Evolutionary conservation across 1,284 basidiomycete genomes (phyloP), one percentile per base, ranked within the genome.

Genomic region (Cutaneotrichosporon dermatis): DNA sequence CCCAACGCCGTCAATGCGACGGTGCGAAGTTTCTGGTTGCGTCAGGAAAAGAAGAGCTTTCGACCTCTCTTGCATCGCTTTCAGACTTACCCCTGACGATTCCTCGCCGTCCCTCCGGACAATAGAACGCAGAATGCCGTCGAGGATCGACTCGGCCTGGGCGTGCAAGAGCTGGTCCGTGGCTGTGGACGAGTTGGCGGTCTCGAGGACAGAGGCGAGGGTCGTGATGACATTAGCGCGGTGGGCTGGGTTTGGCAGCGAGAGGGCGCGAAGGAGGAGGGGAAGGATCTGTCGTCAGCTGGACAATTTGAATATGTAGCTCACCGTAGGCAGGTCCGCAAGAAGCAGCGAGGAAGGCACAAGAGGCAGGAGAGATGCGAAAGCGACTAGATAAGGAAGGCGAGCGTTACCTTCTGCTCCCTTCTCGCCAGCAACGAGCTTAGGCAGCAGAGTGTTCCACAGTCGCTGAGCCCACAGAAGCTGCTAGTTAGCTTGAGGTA

Each of bases 391-490:
- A 73, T 90, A 87, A 2, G 91, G 85, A 2, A 83, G 82, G 11
- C 42, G 49, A n/a, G 48, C 51, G 39, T 16, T 25, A 6, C 73
- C 68, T 6, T 65, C 64, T 15, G 64, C 70, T 8, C 68, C 71
- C 56, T 73, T 69, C 67, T 81, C 80, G 4, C 88, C 88, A 0
- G 80, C 79, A 40, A 93, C 82, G 13, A 97, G 80, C 59, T 83
- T 84, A 0, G 92, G 91, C 11, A 98, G 79, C 6, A 92, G 80
- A 33, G 79, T 76, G 57, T 83, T 87, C 69, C 91, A 88, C 67
- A 90, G 88, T 75, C 87, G 90, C 74, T 99, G 95, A 39, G 87
- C 85, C 76, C 90, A 86, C 15, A 96, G 79, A 42, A 92, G 82
- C 92, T 95, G 51, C 6, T 12, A 40, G 59, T 54, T n/a, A 60